Percentiles rank a stretch among this genome's conserved stretches.
Conservation (phyloP, 768 basidiomycete genomes). For the Lentinula edodes region DNA sequence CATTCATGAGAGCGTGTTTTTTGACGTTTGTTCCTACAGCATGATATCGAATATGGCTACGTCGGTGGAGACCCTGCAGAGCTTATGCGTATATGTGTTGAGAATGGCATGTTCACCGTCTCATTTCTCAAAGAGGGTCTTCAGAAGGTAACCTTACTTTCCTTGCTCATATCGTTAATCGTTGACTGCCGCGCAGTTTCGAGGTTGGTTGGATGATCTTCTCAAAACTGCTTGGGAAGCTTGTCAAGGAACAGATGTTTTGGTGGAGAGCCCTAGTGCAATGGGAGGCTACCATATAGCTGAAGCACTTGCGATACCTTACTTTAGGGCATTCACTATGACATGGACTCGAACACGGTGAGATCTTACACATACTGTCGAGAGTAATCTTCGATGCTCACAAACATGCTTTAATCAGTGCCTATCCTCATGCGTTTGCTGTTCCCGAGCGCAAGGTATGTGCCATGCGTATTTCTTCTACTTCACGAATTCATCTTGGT, state of each 20-base stretch:
- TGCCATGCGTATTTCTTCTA: conserved; percentile 3
- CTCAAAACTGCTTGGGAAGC: conserved; percentile 95
- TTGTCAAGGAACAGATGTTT: conserved; percentile 89
- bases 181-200: conserved; percentile 53
- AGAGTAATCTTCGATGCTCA: conserved; percentile 1
- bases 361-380: not conserved
- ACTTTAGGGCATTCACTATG: conserved; percentile 96
- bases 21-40: conserved; percentile 33
- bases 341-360: conserved; percentile 92
- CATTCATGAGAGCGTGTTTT: not conserved
- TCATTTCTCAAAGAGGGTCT: conserved; percentile 90
- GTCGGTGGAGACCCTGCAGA: conserved; percentile 98
- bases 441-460: conserved; percentile 89
- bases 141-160: conserved; percentile 51
- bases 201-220: conserved; percentile 96
- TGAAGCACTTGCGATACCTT: conserved; percentile 89
- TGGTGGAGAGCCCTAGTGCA: conserved; percentile 93
- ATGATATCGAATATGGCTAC: conserved; percentile 92
- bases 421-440: conserved; percentile 96
- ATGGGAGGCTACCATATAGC: conserved; percentile 98
- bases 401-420: conserved; percentile 35
- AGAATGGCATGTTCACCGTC: conserved; percentile 97
- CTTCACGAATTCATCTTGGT: conserved; percentile 9
- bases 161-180: conserved; percentile 3
- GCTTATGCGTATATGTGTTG: conserved; percentile 95